phyloP scores from a whole-genome alignment of 441 rosid species.

The Lepidium campestre region DNA sequence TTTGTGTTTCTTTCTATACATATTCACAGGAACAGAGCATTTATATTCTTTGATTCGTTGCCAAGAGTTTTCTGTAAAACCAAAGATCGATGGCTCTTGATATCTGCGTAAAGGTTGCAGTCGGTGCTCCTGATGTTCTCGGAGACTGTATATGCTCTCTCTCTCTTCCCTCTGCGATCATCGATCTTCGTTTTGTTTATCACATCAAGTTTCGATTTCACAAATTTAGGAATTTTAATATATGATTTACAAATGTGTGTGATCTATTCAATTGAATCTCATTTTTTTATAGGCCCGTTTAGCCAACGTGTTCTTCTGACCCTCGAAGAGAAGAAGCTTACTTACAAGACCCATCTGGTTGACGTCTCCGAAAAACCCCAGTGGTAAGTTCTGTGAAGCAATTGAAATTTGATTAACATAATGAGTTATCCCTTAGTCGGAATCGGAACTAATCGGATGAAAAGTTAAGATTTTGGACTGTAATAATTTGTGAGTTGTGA shows the following conservation, averaged over 20 bases:
- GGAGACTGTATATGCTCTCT: slow-evolving; percentile 58
- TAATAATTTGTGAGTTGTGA: background rate
- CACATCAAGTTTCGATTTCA: background rate
- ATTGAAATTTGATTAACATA: background rate
- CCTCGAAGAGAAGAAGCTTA: slow-evolving; percentile 77
- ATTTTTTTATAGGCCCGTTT: slow-evolving; percentile 57
- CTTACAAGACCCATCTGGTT: slow-evolving; percentile 51
- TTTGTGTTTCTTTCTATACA: background rate
- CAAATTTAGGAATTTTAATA: background rate
- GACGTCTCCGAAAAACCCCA: slow-evolving; percentile 62
- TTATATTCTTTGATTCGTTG: background rate
- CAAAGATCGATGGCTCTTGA: slow-evolving; percentile 54
- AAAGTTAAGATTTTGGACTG: background rate
- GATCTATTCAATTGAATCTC: background rate
- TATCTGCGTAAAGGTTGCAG: slow-evolving; percentile 79
- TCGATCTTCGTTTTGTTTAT: background rate
- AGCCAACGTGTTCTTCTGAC: slow-evolving; percentile 63
- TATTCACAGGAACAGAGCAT: background rate
- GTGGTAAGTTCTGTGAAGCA: slow-evolving; percentile 38
- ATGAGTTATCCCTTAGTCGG: background rate
- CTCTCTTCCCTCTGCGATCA: background rate
- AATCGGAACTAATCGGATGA: background rate
- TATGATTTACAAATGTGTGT: background rate
- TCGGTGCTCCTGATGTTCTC: slow-evolving; percentile 55
- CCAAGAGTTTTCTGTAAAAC: background rate